Percentiles rank a stretch among this genome's conserved stretches.
Conservation (phyloP, 2,329 filamentous ascomycete genomes). For the Phyllosticta citriasiana region DNA sequence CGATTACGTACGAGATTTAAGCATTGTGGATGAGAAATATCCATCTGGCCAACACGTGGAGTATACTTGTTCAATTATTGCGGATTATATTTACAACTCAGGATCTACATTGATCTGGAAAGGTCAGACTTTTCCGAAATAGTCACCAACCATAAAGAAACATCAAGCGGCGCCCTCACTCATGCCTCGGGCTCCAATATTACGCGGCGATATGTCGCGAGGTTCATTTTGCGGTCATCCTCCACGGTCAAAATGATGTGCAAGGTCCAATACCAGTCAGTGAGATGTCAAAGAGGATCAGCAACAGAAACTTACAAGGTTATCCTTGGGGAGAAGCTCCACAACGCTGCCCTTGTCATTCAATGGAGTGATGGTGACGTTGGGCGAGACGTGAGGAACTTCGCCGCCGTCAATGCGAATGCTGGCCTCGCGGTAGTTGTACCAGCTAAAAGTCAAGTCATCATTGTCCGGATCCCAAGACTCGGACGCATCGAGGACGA, state of each 20-base stretch:
- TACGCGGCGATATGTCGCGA: slow-evolving; percentile 11
- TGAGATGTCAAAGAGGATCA: not conserved
- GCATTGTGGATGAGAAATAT: not conserved
- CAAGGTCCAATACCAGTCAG: slow-evolving; percentile 10
- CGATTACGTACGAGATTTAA: too few species aligned
- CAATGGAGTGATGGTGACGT: slow-evolving; percentile 4
- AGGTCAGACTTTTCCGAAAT: not conserved
- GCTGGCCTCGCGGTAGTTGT: slow-evolving; percentile 12
- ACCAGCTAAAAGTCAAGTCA: slow-evolving; percentile 14
- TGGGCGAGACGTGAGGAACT: not conserved
- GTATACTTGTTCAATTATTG: not conserved
- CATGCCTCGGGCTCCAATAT: slow-evolving; percentile 6
- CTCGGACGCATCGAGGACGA: slow-evolving; percentile 12
- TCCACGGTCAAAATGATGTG: slow-evolving; percentile 10
- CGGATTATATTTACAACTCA: not conserved
- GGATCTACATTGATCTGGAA: not conserved
- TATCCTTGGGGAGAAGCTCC: slow-evolving; percentile 5
- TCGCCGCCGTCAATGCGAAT: slow-evolving; percentile 4
- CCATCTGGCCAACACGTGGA: not conserved
- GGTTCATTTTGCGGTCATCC: slow-evolving; percentile 9
- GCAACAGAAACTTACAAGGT: slow-evolving; percentile 5
- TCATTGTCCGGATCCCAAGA: slow-evolving; percentile 16
- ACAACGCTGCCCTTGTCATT: slow-evolving; percentile 1
- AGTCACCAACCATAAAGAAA: not conserved
- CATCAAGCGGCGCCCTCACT: not conserved